Evolutionary conservation across 495 filamentous ascomycete genomes (phyloP).

Genomic region (Melanomma pulvis-pyrius): DNA sequence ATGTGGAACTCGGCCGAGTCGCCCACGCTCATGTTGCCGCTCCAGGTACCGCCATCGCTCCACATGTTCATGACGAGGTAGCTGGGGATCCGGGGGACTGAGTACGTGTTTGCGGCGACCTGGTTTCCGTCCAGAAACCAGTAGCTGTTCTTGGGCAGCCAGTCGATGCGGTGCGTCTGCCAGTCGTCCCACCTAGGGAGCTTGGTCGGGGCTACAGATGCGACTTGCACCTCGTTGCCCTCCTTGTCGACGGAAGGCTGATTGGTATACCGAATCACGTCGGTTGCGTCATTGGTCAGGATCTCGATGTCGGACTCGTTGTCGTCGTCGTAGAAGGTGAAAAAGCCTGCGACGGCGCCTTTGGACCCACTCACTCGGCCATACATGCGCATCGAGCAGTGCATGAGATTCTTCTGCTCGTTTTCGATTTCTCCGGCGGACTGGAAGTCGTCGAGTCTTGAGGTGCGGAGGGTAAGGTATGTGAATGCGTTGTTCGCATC

Average conservation of each 20-base stretch:
- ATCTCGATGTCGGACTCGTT: constrained; percentile 42
- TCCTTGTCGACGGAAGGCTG: constrained; percentile 57
- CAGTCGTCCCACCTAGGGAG: constrained; percentile 62
- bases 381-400: constrained; percentile 64
- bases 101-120: constrained; percentile 62
- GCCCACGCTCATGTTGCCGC: constrained; percentile 67
- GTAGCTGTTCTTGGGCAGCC: constrained; percentile 60
- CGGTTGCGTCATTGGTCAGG: constrained; percentile 32
- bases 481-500: constrained; percentile 46
- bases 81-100: constrained; percentile 62
- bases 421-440: constrained; percentile 68
- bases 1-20: constrained; percentile 67
- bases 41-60: constrained; percentile 75
- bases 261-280: constrained; percentile 61
- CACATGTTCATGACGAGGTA: constrained; percentile 72
- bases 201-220: constrained; percentile 53
- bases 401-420: constrained; percentile 56
- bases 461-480: constrained; percentile 65
- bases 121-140: constrained; percentile 69
- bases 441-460: constrained; percentile 58
- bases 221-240: constrained; percentile 50
- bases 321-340: constrained; percentile 47
- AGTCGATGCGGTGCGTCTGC: constrained; percentile 75
- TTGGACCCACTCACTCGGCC: constrained; percentile 48
- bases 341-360: constrained; percentile 41